These are phyloP conservation scores for Arabidopsis lyrata DNA, from an alignment of 441 rosid species.

Conservation along the genomic window DNA sequence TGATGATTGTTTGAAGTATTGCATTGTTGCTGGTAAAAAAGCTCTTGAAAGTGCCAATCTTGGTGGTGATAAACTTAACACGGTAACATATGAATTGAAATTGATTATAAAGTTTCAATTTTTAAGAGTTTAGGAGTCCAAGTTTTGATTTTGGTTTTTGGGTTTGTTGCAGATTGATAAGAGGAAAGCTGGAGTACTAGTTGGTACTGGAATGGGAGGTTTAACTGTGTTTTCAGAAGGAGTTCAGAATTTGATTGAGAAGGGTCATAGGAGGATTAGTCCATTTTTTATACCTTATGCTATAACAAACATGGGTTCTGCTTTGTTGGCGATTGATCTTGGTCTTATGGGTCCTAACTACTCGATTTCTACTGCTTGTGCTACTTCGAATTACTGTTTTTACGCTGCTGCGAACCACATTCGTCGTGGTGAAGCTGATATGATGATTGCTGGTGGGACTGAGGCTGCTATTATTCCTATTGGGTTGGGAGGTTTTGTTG, in stretches of 20 bases:
- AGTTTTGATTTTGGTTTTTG: background rate
- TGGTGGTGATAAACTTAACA: slow-evolving; percentile 74
- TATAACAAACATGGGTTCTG: slow-evolving; percentile 95
- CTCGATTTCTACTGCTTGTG: slow-evolving; percentile 97
- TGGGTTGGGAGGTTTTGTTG: slow-evolving; percentile 96
- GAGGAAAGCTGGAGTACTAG: slow-evolving; percentile 83
- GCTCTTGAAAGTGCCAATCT: slow-evolving; percentile 91
- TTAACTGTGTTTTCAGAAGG: slow-evolving; percentile 90
- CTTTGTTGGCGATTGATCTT: slow-evolving; percentile 86
- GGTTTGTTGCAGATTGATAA: slow-evolving; percentile 71
- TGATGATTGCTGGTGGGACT: slow-evolving; percentile 98
- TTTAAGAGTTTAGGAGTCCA: background rate
- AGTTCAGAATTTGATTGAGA: slow-evolving; percentile 80
- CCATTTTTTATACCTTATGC: slow-evolving; percentile 97
- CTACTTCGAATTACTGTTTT: slow-evolving; percentile 96
- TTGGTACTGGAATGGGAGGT: slow-evolving; percentile 99
- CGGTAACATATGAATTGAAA: slow-evolving; percentile 44
- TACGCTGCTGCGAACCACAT: slow-evolving; percentile 98
- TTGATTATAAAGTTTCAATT: slow-evolving; percentile 2
- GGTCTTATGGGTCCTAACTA: slow-evolving; percentile 99
- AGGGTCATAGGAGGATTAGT: slow-evolving; percentile 82
- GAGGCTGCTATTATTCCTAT: slow-evolving; percentile 98
- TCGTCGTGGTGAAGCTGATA: slow-evolving; percentile 95
- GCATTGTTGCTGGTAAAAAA: slow-evolving; percentile 97
- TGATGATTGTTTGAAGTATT: slow-evolving; percentile 94